Conservation (phyloP, 1,284 basidiomycete species). For the Neolentinus lepideus region DNA sequence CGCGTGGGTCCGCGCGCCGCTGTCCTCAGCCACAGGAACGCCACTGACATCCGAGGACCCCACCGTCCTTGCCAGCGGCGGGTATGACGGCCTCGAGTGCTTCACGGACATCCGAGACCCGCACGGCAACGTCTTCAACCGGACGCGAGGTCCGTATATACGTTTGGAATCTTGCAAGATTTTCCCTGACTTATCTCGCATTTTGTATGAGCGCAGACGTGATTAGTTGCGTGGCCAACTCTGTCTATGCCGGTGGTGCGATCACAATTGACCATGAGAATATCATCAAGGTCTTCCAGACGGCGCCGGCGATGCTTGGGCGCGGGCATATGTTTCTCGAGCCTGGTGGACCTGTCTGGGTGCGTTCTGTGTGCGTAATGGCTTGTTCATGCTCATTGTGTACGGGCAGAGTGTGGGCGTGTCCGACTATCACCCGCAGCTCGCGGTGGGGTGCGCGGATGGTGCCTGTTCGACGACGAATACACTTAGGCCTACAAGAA, state of each 20-base stretch:
- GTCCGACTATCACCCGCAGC: slow-evolving; percentile 83
- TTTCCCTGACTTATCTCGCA: background rate
- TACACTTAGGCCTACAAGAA: slow-evolving; percentile 56
- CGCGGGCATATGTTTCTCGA: slow-evolving; percentile 67
- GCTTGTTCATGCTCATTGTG: background rate
- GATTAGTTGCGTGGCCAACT: slow-evolving; percentile 58
- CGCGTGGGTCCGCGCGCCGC: slow-evolving; percentile 65
- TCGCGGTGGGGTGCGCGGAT: slow-evolving; percentile 77
- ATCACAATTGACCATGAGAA: slow-evolving; percentile 76
- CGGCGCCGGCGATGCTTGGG: slow-evolving; percentile 66
- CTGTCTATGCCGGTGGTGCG: slow-evolving; percentile 55
- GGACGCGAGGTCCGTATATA: slow-evolving; percentile 54
- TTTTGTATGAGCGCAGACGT: slow-evolving; percentile 43
- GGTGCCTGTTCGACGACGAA: slow-evolving; percentile 74
- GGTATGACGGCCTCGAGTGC: slow-evolving; percentile 71
- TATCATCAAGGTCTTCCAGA: slow-evolving; percentile 64
- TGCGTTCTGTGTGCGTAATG: slow-evolving; percentile 24
- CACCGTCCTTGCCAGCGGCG: slow-evolving; percentile 64
- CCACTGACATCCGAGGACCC: slow-evolving; percentile 48
- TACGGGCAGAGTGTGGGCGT: slow-evolving; percentile 54
- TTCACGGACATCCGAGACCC: slow-evolving; percentile 70
- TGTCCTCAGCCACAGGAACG: slow-evolving; percentile 38
- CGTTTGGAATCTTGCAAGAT: background rate
- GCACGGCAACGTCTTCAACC: slow-evolving; percentile 55
- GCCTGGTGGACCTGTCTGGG: slow-evolving; percentile 76